Percentiles rank a stretch among this genome's conserved stretches.
Conservation (phyloP, 2,329 filamentous ascomycete species). For the Dothistroma pini region DNA sequence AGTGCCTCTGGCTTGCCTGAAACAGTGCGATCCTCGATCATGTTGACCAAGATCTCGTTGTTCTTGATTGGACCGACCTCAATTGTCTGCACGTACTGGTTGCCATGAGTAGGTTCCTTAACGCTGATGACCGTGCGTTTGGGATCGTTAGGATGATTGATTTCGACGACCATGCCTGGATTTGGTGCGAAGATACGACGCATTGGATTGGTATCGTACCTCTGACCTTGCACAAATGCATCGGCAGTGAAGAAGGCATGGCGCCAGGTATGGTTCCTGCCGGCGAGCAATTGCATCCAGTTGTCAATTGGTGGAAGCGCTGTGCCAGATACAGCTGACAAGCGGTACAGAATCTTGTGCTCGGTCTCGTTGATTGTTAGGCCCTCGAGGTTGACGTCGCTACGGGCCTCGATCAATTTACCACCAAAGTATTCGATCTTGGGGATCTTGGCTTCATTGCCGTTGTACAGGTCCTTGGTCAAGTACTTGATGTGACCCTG, state of each 20-base stretch:
- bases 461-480: slow-evolving; percentile 73
- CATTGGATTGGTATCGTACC: slow-evolving; percentile 96
- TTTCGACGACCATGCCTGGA: slow-evolving; percentile 84
- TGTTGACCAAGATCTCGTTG: slow-evolving; percentile 78
- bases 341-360: slow-evolving; percentile 76
- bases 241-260: slow-evolving; percentile 93
- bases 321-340: slow-evolving; percentile 70
- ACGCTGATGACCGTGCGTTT: slow-evolving; percentile 80
- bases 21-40: slow-evolving; percentile 91
- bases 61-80: slow-evolving; percentile 72
- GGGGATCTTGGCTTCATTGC: slow-evolving; percentile 71
- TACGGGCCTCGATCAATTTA: slow-evolving; percentile 68
- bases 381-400: slow-evolving; percentile 76
- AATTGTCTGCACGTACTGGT: slow-evolving; percentile 83
- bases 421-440: slow-evolving; percentile 94
- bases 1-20: slow-evolving; percentile 77
- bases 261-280: slow-evolving; percentile 82
- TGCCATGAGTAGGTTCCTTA: slow-evolving; percentile 79
- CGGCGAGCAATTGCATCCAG: slow-evolving; percentile 86
- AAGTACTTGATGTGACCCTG: slow-evolving; percentile 78
- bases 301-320: slow-evolving; percentile 73
- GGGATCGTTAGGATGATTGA: slow-evolving; percentile 75
- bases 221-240: slow-evolving; percentile 89
- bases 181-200: slow-evolving; percentile 84
- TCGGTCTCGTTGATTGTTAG: slow-evolving; percentile 77